phyloP scores from a whole-genome alignment of 257 asterid species.

The Striga asiatica region DNA sequence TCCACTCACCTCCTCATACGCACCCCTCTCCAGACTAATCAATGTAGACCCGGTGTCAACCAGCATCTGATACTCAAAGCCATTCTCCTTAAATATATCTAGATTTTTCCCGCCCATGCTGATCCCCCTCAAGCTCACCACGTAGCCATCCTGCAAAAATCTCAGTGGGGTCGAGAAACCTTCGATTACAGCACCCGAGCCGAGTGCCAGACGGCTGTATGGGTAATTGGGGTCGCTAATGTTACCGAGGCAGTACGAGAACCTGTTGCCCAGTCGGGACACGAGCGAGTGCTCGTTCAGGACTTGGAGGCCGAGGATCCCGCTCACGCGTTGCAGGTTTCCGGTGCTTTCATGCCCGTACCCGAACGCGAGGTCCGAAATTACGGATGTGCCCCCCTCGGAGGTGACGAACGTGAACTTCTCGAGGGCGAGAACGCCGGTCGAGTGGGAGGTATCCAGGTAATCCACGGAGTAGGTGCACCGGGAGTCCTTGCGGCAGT shows the following conservation, averaged over 20 bases:
- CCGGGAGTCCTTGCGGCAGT: neutral
- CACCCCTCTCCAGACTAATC: neutral
- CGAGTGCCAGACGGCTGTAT: slow-evolving; percentile 17
- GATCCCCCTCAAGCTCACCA: slow-evolving; percentile 12
- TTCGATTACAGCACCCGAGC: slow-evolving; percentile 14
- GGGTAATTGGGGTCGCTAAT: slow-evolving; percentile 19
- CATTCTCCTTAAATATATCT: neutral
- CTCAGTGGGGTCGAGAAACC: slow-evolving; percentile 16
- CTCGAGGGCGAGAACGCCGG: slow-evolving; percentile 12
- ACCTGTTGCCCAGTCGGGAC: slow-evolving; percentile 7
- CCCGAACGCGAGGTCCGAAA: slow-evolving; percentile 3
- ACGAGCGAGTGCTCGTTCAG: neutral
- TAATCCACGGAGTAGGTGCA: neutral
- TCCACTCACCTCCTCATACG: neutral
- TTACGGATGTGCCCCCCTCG: neutral
- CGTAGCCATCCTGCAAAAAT: neutral
- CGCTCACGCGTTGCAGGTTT: neutral
- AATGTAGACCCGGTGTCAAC: neutral
- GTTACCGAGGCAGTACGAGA: slow-evolving; percentile 23
- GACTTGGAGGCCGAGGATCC: slow-evolving; percentile 16
- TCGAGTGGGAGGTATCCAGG: neutral
- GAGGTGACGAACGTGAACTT: slow-evolving; percentile 17
- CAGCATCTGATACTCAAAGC: neutral
- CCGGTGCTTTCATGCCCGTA: neutral
- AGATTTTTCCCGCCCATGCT: slow-evolving; percentile 6